Evolutionary conservation across 495 filamentous ascomycete genomes (phyloP), one percentile per base, ranked within the genome.

Genomic region (Hyaloscypha finlandica): DNA sequence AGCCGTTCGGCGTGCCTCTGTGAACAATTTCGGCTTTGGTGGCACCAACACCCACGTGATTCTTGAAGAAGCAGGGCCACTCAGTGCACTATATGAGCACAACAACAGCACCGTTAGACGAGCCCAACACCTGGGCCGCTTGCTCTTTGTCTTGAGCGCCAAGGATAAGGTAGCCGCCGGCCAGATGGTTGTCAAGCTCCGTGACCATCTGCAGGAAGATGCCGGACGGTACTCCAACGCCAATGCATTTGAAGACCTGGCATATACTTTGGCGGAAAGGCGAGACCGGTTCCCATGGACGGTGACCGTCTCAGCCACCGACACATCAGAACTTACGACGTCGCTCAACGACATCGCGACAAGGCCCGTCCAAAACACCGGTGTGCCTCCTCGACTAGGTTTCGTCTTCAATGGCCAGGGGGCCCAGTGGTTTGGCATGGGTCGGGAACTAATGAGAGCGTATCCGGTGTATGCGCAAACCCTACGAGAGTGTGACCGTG

Each of bases 11-110:
- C 75, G 85, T 19, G 74, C 76, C 1, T 82, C 80, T 6, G 75
- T 88, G 20, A 88, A 84, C 63, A 84, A 78, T 9, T 87, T 85
- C 59, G 86, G 86, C 1, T 86, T 80, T 68, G 86, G 86, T 12
- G 86, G 86, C 4, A 74, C 81, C 19, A 88, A 88, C 66, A 77
- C 79, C 0, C 85, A 89, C 67, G 77, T 74, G 8, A 78, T 89
- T 53, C 14, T 89, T 0, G 86, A 88, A 39, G 78, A 37, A 6
- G 0, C 57, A n/a, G n/a, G n/a, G n/a, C n/a, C n/a, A n/a, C n/a
- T n/a, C n/a, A n/a, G n/a, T n/a, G n/a, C n/a, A n/a, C n/a, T n/a
- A n/a, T n/a, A n/a, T n/a, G n/a, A n/a, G n/a, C n/a, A n/a, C n/a
- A n/a, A n/a, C n/a, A n/a, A n/a, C n/a, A n/a, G n/a, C n/a, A n/a